phyloP scores from a whole-genome alignment of 306 rosid species.

The Clitoria ternatea region DNA sequence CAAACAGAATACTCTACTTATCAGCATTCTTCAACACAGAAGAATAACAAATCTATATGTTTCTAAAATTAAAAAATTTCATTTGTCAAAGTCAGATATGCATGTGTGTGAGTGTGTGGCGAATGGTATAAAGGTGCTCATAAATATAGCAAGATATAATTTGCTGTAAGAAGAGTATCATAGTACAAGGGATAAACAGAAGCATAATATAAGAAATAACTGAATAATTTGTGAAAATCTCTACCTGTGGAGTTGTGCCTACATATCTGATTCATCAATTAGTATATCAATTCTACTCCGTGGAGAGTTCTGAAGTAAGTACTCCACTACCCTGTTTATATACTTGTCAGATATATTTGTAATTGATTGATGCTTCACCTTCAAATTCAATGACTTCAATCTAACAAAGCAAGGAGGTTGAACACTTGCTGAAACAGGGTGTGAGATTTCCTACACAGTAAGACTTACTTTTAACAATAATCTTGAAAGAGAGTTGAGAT shows the following conservation, averaged over 20 bases:
- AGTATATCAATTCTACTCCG: not conserved
- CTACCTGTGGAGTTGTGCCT: not conserved
- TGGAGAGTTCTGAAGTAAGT: not conserved
- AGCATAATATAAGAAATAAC: not conserved
- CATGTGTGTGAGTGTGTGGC: too few species aligned
- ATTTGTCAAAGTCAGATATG: not conserved
- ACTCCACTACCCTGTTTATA: not conserved
- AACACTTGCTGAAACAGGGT: not conserved
- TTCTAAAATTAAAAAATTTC: not conserved
- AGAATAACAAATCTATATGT: not conserved
- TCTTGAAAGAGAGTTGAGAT: too few species aligned
- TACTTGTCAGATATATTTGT: not conserved
- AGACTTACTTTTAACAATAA: too few species aligned
- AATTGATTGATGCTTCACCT: not conserved
- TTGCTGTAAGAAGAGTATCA: not conserved
- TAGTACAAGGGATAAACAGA: not conserved
- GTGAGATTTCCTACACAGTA: not conserved
- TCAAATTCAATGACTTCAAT: constrained; percentile 2
- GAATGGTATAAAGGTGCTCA: not conserved
- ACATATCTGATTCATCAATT: not conserved
- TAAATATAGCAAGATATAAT: not conserved
- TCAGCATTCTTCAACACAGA: not conserved
- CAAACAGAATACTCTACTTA: not conserved
- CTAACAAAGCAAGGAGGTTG: constrained; percentile 1
- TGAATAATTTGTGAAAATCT: not conserved